Conservation (phyloP, 768 basidiomycete genomes). For the Lactarius sp. region DNA sequence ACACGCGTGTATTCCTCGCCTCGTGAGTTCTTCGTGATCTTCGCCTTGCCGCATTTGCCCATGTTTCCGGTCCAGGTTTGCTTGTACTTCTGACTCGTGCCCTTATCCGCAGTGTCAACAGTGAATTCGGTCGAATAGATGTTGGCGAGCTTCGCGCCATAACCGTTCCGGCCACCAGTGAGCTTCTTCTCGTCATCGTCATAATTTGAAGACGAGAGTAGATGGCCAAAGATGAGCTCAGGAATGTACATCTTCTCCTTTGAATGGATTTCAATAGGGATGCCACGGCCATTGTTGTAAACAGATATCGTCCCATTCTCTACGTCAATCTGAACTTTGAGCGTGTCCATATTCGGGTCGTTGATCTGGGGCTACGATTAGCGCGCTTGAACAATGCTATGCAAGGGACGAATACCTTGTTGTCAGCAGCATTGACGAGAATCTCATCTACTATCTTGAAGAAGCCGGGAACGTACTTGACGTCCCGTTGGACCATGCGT, state of each 20-base stretch:
- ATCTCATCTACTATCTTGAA: slow-evolving; percentile 99
- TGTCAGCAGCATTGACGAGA: slow-evolving; percentile 97
- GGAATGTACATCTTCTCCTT: slow-evolving; percentile 94
- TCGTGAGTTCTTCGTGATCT: slow-evolving; percentile 87
- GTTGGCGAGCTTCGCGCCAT: slow-evolving; percentile 96
- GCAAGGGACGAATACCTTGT: slow-evolving; percentile 67
- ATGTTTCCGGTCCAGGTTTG: slow-evolving; percentile 96
- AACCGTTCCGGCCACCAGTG: slow-evolving; percentile 97
- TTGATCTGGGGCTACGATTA: slow-evolving; percentile 62
- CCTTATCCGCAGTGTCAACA: slow-evolving; percentile 92
- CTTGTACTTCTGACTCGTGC: slow-evolving; percentile 82
- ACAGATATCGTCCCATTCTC: slow-evolving; percentile 86
- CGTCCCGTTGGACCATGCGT: slow-evolving; percentile 77
- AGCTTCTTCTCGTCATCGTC: slow-evolving; percentile 99
- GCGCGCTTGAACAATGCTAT: neutral
- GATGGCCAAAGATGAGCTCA: slow-evolving; percentile 93
- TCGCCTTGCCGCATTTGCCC: slow-evolving; percentile 79
- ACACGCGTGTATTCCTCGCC: slow-evolving; percentile 91
- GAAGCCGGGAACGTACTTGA: slow-evolving; percentile 93
- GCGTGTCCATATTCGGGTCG: slow-evolving; percentile 82
- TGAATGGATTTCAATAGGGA: slow-evolving; percentile 93
- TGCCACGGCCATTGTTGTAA: slow-evolving; percentile 92
- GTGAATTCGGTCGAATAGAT: slow-evolving; percentile 97
- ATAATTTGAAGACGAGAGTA: slow-evolving; percentile 93
- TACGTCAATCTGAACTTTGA: slow-evolving; percentile 83